Percentiles rank a stretch among this genome's conserved stretches.
Evolutionary conservation across 306 rosid species (phyloP).

Genomic region (Carpinus fangiana): DNA sequence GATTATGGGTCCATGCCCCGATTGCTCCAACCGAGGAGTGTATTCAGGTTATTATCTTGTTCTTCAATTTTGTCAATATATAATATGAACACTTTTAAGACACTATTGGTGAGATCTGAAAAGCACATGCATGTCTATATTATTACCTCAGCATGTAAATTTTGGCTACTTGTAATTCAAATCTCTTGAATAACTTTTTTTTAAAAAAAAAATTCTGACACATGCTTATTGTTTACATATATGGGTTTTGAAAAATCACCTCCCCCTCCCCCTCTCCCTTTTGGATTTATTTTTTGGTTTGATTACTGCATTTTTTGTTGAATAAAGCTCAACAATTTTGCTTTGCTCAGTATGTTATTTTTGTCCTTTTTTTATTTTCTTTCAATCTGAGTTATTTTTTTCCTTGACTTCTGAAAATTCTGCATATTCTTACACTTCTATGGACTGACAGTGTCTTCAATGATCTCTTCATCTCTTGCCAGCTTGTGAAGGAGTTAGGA

Average conservation of each 20-base stretch:
- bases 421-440: neutral
- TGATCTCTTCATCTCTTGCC: constrained; percentile 31
- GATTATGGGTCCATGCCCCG: constrained; percentile 97
- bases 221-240: neutral
- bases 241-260: neutral
- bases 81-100: constrained; percentile 10
- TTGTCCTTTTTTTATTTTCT: neutral
- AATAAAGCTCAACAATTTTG: neutral
- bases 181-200: neutral
- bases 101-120: constrained; percentile 6
- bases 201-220: constrained; percentile 3
- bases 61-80: constrained; percentile 19
- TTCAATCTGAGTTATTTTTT: neutral
- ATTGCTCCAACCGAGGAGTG: constrained; percentile 98
- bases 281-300: neutral
- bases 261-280: neutral
- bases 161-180: neutral
- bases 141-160: constrained; percentile 11
- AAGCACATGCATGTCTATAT: neutral
- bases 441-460: neutral
- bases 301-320: neutral
- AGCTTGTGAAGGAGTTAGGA: constrained; percentile 85
- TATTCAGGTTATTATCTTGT: constrained; percentile 61
- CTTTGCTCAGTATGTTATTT: neutral
- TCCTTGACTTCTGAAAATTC: neutral